phyloP scores from a whole-genome alignment of 169 alveolate species.

The Cyclospora cayetanensis region DNA sequence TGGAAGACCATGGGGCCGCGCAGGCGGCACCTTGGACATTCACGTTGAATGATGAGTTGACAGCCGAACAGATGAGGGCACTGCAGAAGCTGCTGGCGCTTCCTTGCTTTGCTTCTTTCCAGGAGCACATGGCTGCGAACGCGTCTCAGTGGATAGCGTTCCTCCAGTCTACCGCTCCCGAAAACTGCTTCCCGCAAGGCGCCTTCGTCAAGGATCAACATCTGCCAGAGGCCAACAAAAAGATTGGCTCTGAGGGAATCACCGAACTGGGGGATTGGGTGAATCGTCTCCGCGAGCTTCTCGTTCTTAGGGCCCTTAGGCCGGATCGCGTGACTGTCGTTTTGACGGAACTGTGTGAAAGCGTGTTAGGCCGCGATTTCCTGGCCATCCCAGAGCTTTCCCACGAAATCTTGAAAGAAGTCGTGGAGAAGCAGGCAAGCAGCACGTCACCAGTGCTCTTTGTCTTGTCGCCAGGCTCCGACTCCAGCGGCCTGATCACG shows the following conservation, averaged over 20 bases:
- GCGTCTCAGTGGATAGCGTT: constrained; percentile 25
- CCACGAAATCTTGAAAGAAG: constrained; percentile 83
- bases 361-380: constrained; percentile 90
- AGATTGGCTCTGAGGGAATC: constrained; percentile 48
- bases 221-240: neutral
- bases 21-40: constrained; percentile 32
- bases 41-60: constrained; percentile 70
- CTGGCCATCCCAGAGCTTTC: constrained; percentile 88
- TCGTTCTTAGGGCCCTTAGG: constrained; percentile 90
- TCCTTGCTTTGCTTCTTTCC: constrained; percentile 28
- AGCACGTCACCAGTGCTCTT: constrained; percentile 92
- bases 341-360: constrained; percentile 84
- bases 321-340: constrained; percentile 94
- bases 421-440: constrained; percentile 90
- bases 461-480: constrained; percentile 98
- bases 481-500: constrained; percentile 92
- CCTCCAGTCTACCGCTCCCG: constrained; percentile 61
- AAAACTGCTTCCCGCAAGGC: constrained; percentile 32
- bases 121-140: constrained; percentile 39
- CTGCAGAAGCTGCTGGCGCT: constrained; percentile 71
- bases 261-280: constrained; percentile 41
- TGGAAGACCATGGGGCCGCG: constrained; percentile 1
- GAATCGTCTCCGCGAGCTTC: constrained; percentile 68
- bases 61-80: constrained; percentile 76
- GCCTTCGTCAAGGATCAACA: constrained; percentile 7